Evolutionary conservation across 768 basidiomycete genomes (phyloP), one percentile per base, ranked within the genome.

Genomic region (Podaxis mareebaensis): DNA sequence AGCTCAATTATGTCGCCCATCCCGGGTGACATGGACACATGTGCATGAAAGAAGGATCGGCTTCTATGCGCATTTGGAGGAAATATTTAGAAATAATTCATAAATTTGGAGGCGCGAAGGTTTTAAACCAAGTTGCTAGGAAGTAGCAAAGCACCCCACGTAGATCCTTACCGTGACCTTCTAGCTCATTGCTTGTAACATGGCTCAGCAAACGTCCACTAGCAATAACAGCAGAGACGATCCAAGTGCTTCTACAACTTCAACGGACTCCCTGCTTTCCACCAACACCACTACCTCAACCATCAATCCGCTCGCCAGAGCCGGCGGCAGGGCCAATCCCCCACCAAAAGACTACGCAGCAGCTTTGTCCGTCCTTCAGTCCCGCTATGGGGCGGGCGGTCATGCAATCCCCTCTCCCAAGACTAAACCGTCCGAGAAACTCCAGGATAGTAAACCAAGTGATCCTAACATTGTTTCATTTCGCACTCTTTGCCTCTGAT

Each of bases 271-370:
- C 15, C 12, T 60, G 24, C 36, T 60, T 40, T 60, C 60, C 28
- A 61, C 60, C 3, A 54, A 61, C 52, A 54, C 60, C 17, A 61
- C 51, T 20, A 6, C 53, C 39, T 54, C 51, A 10, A 61, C 60
- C 3, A 22, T 54, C 6, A 61, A 54, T 15, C 60, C 60, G 8
- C 53, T 61, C 6, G 11, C 30, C 40, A 67, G 55, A 24, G 64
- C 53, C 5, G 60, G 64, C 20, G 65, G n/a, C 17, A 17, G 44
- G n/a, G 20, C 20, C 17, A 46, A 55, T 5, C 72, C 33, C 33
- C 33, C 70, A n/a, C 72, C 68, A 13, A 78, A 78, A 57, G 76
- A 79, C 60, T 80, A 72, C 59, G 71, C 73, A 11, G 77, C 74
- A 3, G 79, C 79, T 1, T 66, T 80, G 2, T 74, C 71, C 6